These are phyloP conservation scores for Paramecium octaurelia DNA, from an alignment of 73 alveolate species.

Conservation along the genomic window DNA sequence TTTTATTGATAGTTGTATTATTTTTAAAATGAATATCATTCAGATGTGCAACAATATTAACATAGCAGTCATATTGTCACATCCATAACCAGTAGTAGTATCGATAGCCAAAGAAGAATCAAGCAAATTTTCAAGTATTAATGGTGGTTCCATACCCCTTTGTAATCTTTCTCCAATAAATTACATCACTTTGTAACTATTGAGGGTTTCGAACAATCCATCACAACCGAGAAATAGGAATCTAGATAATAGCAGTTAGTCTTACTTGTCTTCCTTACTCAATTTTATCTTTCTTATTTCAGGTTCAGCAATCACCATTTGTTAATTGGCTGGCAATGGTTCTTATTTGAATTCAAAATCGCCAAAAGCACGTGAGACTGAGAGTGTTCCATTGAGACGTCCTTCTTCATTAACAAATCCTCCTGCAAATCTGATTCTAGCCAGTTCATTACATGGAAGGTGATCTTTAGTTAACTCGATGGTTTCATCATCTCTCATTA, in stretches of 20 bases:
- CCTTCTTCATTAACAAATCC: constrained; percentile 60
- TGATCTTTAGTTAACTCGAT: constrained; percentile 55
- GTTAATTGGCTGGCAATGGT: constrained; percentile 24
- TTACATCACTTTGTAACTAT: constrained; percentile 24
- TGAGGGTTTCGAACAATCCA: constrained; percentile 44
- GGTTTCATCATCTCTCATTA: constrained; percentile 50
- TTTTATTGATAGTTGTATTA: background rate
- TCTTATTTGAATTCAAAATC: constrained; percentile 79
- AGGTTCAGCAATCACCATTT: constrained; percentile 31
- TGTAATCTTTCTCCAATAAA: background rate
- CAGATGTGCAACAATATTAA: background rate
- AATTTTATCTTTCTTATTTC: constrained; percentile 30
- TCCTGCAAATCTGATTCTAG: constrained; percentile 57
- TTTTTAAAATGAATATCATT: background rate
- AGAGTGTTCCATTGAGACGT: constrained; percentile 75
- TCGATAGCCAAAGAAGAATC: background rate
- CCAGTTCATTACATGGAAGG: constrained; percentile 48
- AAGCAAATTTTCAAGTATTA: background rate
- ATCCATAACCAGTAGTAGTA: constrained; percentile 40
- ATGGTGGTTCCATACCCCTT: background rate
- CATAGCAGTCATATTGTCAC: constrained; percentile 53
- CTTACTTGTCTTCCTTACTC: background rate
- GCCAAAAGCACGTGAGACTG: constrained; percentile 82
- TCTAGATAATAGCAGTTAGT: background rate
- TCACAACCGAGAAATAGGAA: constrained; percentile 32